Percentiles rank a stretch among this genome's conserved stretches.
Evolutionary conservation across 805 yeast species (phyloP).

Genomic region (Allodekkera sacchari): DNA sequence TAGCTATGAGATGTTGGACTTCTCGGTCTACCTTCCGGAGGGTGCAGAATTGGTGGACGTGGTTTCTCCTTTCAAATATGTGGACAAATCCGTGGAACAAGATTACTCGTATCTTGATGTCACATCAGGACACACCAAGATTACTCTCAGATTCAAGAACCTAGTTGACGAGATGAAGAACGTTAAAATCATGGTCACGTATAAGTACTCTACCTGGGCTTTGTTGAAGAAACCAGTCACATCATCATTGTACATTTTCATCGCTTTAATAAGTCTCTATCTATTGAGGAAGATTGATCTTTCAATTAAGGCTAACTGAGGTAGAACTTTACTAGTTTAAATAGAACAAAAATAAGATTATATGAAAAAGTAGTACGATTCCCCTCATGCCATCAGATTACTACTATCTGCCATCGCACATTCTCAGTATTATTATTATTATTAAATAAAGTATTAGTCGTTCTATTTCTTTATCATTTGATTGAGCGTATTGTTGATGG

Average conservation of each 20-base stretch:
- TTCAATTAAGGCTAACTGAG: slow-evolving; percentile 21
- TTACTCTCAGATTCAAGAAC: slow-evolving; percentile 50
- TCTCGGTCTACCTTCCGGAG: slow-evolving; percentile 77
- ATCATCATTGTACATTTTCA: slow-evolving; percentile 53
- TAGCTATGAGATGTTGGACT: slow-evolving; percentile 50
- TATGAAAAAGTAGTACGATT: no score
- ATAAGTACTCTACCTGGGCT: slow-evolving; percentile 46
- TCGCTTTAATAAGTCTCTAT: slow-evolving; percentile 50
- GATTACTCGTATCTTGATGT: slow-evolving; percentile 60
- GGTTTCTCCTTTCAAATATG: slow-evolving; percentile 44
- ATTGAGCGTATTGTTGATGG: no score
- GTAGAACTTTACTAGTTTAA: no score
- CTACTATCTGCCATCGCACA: no score
- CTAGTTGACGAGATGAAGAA: slow-evolving; percentile 60
- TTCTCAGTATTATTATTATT: no score
- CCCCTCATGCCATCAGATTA: no score
- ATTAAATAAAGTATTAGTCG: no score
- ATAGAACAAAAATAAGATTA: no score
- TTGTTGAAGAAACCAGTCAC: slow-evolving; percentile 58
- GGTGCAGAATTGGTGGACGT: slow-evolving; percentile 58
- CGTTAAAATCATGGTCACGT: slow-evolving; percentile 50
- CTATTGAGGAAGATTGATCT: slow-evolving; percentile 38
- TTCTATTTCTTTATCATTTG: no score
- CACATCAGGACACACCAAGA: slow-evolving; percentile 68
- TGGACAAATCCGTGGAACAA: slow-evolving; percentile 22